Base-by-base conservation (phyloP, 257 asterid genomes). In the Plantago major region DNA sequence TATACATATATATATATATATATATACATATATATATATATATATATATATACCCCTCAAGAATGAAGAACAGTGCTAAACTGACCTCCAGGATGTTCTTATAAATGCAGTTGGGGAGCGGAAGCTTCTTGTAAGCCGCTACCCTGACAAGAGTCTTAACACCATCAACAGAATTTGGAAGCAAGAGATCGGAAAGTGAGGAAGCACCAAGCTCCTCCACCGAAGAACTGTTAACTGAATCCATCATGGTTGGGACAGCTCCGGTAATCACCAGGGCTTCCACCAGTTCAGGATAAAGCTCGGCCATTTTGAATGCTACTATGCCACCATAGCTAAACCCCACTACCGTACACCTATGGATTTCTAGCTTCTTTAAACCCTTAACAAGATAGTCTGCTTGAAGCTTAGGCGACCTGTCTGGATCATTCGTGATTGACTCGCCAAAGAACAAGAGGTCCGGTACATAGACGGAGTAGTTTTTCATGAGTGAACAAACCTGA, bases 241-340 rank as follows among this genome's bases (percentile, higher is more conserved):
- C 96, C 5, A 96, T 90, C 95, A 90, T 83, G 9, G 95, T 92
- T 59, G 85, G 63, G 9, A 85, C 66, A 2, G 97, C 85, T 1
- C 95, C 97, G 0, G 97, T 87, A 0, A 90, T 55, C 55, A 90
- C 90, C 64, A 85, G 2, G 1, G 87, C 84, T 66, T 66, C 76
- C 47, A 90, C 95, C 77, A 85, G 46, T 13, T 83, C 89, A 3
- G 87, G 87, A 48, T 74, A 72, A 75, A 78, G 45, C 80, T 87
- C 93, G 17, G 96, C 97, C 89, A 90, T 75, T 88, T 87, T 87
- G 52, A 90, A 90, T 18, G 96, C 95, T 68, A 90, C 97, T 96
- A 87, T 85, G 22, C 97, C 97, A 10, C 97, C 97, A 63, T 90
- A 90, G 73, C 97, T 90, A 73, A 87, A 90, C 14, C 95, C 96